Conservation (phyloP, 2,329 filamentous ascomycete species). For the Fusarium concolor region DNA sequence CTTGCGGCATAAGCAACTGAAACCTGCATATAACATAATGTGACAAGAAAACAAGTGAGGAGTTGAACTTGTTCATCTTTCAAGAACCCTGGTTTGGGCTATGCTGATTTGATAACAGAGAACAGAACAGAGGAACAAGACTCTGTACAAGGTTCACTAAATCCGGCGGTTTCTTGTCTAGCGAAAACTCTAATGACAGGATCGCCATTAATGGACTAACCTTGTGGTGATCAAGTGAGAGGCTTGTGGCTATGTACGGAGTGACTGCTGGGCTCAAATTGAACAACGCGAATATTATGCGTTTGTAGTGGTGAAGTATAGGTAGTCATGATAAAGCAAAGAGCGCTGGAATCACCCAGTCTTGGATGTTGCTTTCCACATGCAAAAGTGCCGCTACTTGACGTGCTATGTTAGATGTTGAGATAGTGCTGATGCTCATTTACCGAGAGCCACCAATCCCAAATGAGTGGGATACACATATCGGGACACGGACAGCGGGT, state of each 20-base stretch:
- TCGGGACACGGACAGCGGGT: conserved; percentile 4
- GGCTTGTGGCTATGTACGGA: too few relatives aligned
- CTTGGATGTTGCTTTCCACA: neutral
- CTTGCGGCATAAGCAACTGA: neutral
- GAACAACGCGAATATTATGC: neutral
- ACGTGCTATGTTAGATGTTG: conserved; percentile 1
- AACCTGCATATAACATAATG: neutral
- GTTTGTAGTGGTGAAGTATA: neutral
- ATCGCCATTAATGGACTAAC: neutral
- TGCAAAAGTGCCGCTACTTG: conserved; percentile 29
- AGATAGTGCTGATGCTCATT: conserved; percentile 37
- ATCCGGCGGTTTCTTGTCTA: conserved; percentile 3
- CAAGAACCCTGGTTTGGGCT: conserved; percentile 1
- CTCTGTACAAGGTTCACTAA: neutral
- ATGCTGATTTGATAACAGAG: conserved; percentile 27
- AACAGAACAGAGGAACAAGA: neutral
- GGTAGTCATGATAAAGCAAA: neutral
- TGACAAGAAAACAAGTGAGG: neutral
- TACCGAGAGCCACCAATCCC: conserved; percentile 25
- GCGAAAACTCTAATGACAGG: conserved; percentile 20
- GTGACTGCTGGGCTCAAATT: neutral
- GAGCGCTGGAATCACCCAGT: neutral
- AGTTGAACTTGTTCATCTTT: neutral
- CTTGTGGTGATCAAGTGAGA: neutral
- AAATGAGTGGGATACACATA: conserved; percentile 15